Evolutionary conservation across 805 yeast species (phyloP), one percentile per base, ranked within the genome.

Genomic region (Nakazawaea ishiwadae): DNA sequence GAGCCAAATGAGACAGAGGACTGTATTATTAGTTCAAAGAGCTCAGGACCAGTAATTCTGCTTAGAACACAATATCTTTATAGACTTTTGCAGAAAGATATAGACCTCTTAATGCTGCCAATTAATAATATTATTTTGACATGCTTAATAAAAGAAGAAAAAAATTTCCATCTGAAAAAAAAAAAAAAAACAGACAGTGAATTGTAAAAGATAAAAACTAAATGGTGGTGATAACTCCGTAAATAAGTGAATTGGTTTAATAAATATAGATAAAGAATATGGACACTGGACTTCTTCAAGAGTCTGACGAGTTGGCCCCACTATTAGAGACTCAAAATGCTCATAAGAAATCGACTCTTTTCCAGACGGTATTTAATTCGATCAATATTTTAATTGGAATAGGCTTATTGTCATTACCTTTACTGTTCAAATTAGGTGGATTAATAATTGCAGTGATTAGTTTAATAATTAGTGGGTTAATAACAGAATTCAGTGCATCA

Each of bases 351-450:
- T 75, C 82, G 6, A 85, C 93, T 0, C 79, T 78, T 0, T 77
- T 84, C 1, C 95, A 84, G 55, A 84, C 95, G 0, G 64, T 82
- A 4, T 83, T 84, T 67, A 85, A 85, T 51, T 80, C 90, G 1
- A 79, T 84, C 37, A 85, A 85, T 55, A 84, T 84, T 0, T 62
- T 85, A 21, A 77, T 85, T 48, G 95, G 95, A 0, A 74, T 85
- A 29, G 93, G 91, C 1, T 67, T 85, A 37, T 66, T 85, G 33
- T 81, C 93, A 0, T 64, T 85, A 37, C 90, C 95, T 0, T 65
- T 79, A 46, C 95, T 84, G 1, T 60, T 85, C 42, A 71, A 68
- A 48, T 68, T 79, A 34, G 70, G 89, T 1, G 95, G 95, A 3
- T 78, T 88, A 82, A 50, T 77, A 2, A 43, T 63, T 8, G 86